Evolutionary conservation across 75 land plant species (phyloP), one percentile per base, ranked within the genome.

Genomic region (Selaginella moellendorffii): DNA sequence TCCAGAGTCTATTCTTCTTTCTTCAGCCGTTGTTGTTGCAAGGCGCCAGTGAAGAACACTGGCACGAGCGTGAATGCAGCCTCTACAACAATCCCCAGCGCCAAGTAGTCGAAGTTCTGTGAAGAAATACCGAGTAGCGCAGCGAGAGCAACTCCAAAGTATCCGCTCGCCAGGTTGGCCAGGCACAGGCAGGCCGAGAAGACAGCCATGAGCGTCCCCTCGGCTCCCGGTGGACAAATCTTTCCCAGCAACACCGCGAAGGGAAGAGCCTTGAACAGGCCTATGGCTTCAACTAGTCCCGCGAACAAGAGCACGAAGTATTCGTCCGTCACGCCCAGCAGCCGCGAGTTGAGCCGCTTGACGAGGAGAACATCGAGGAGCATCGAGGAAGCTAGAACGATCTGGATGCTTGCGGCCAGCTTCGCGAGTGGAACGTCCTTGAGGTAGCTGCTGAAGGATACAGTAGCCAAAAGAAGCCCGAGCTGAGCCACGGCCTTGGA

Each of bases 121-220:
- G 79, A 69, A 1, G 84, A 76, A 9, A 89, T 68, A 23, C 81
- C 79, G 54, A 86, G 51, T 12, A 75, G 36, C 26, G 74, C 71
- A 18, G 86, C 84, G 0, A 91, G 78, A 1, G 78, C 83, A 52
- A 91, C 95, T 0, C 97, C 97, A 22, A 91, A 69, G 53, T 83
- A 91, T 0, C 95, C 97, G 36, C 93, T 85, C 21, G 79, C 70
- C 21, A 91, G 82, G 36, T 72, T 77, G n/a, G 96, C 76, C 17
- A 89, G 60, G 52, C 84, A 83, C 63, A 81, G 68, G 0, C 72
- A 74, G 1, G 91, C 85, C 61, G 83, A 79, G 28, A 81, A 79
- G 42, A 86, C 78, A 0, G 96, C 83, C 64, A 80, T 61, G 0
- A 89, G 72, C 1, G 96, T 85, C 23, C 84, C 91, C 54, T 89